These are phyloP conservation scores for Epichloe gansuensis DNA, from an alignment of 2,329 filamentous ascomycete species.

Conservation along the genomic window DNA sequence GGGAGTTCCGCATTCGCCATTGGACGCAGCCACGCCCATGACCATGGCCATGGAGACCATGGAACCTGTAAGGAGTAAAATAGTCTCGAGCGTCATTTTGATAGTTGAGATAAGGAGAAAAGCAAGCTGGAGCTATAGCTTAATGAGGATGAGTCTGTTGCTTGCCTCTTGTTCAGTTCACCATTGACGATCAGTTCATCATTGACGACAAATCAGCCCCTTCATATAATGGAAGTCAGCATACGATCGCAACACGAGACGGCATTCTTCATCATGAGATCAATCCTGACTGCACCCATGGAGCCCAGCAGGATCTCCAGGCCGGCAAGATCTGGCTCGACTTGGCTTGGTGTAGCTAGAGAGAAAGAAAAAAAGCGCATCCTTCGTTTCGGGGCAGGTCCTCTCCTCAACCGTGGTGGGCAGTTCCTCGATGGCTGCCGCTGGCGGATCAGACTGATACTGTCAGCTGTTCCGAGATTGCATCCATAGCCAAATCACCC, in stretches of 20 bases:
- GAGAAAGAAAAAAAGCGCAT: background rate
- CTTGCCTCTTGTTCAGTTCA: background rate
- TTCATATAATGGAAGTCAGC: background rate
- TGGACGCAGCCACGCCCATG: background rate
- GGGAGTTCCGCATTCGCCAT: conserved; percentile 1
- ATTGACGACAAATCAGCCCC: background rate
- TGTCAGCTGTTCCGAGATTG: background rate
- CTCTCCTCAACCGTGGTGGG: background rate
- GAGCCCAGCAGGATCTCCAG: background rate
- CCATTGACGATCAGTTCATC: background rate
- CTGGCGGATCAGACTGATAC: too few species aligned
- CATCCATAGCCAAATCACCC: background rate
- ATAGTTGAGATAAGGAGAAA: background rate
- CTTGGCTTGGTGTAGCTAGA: background rate
- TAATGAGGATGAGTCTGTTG: background rate
- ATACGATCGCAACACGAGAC: background rate
- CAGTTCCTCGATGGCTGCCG: background rate
- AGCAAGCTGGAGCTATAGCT: background rate
- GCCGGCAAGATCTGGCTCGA: background rate
- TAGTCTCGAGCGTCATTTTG: background rate
- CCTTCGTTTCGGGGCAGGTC: background rate
- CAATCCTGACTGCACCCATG: background rate
- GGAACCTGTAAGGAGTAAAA: background rate
- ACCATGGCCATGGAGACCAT: background rate
- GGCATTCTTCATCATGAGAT: too few species aligned